Evolutionary conservation across 2,329 filamentous ascomycete genomes (phyloP).

Genomic region (Immersiporthe knoxdaviesiana): DNA sequence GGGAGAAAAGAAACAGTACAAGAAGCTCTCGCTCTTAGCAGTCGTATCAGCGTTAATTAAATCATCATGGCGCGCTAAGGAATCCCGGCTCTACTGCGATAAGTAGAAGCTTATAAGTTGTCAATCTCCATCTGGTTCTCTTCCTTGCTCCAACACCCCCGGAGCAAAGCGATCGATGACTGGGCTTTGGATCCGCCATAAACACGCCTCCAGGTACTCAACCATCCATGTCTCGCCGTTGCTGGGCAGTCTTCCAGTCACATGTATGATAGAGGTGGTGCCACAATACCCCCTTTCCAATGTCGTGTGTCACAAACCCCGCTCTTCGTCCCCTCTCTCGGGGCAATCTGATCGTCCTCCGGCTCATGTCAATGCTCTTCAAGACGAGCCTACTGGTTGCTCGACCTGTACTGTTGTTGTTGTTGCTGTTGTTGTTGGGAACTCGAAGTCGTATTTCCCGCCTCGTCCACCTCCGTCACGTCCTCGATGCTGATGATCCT

Average conservation of each 20-base stretch:
- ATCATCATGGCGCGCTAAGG: neutral
- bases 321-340: neutral
- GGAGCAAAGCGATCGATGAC: neutral
- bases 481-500: constrained; percentile 30
- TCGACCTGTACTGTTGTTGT: neutral
- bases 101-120: too few species aligned
- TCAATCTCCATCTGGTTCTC: neutral
- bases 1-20: too few species aligned
- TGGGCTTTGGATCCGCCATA: neutral
- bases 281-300: neutral
- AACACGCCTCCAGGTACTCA: neutral
- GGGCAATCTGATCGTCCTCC: neutral
- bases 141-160: neutral
- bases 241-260: neutral
- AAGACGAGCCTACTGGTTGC: neutral
- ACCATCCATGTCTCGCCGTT: neutral
- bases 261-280: too few species aligned
- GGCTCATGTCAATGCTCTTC: neutral
- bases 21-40: too few species aligned
- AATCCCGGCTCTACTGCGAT: neutral
- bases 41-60: neutral
- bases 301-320: neutral
- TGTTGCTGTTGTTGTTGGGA: neutral
- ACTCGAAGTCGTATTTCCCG: neutral
- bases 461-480: constrained; percentile 24